A percentile compares a stretch with the other conserved stretches of the same genome.
Evolutionary conservation across 2,329 filamentous ascomycete genomes (phyloP).

Genomic region (Colletotrichum magnum): DNA sequence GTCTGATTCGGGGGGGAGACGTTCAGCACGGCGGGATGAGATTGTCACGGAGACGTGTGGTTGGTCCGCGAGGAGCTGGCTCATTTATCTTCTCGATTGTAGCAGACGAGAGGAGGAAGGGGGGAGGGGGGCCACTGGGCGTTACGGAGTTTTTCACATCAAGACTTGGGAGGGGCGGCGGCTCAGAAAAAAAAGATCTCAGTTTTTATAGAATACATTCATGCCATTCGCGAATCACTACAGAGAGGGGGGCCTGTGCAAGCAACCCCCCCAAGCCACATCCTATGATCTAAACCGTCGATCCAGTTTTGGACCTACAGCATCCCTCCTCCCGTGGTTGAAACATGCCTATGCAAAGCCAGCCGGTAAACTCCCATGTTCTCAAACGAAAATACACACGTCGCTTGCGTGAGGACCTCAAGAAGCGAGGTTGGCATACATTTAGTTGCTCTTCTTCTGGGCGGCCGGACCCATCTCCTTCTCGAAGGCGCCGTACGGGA

Average conservation of each 20-base stretch:
- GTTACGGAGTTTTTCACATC: conserved; percentile 37
- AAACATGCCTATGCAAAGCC: conserved; percentile 36
- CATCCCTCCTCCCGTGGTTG: conserved; percentile 11
- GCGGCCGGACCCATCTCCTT: conserved; percentile 94
- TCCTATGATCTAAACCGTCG: conserved; percentile 8
- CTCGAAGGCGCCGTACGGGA: conserved; percentile 95
- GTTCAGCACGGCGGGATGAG: background rate
- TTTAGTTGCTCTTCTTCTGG: conserved; percentile 92
- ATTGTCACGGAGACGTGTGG: background rate
- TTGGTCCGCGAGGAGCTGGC: background rate
- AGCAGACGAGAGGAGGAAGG: background rate
- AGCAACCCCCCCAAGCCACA: background rate
- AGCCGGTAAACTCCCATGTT: conserved; percentile 40
- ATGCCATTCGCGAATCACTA: conserved; percentile 34
- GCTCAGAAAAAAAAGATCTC: conserved; percentile 25
- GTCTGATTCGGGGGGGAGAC: conserved; percentile 62
- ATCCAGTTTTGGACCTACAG: conserved; percentile 16
- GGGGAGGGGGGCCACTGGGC: conserved; percentile 13
- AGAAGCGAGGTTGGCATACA: conserved; percentile 47
- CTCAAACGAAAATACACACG: conserved; percentile 32
- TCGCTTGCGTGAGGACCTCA: background rate
- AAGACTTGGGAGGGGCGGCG: conserved; percentile 17
- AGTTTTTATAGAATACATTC: conserved; percentile 37
- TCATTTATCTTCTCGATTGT: background rate
- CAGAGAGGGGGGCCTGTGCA: background rate